Evolutionary conservation across 306 rosid genomes (phyloP).

Genomic region (Vigna radiata): DNA sequence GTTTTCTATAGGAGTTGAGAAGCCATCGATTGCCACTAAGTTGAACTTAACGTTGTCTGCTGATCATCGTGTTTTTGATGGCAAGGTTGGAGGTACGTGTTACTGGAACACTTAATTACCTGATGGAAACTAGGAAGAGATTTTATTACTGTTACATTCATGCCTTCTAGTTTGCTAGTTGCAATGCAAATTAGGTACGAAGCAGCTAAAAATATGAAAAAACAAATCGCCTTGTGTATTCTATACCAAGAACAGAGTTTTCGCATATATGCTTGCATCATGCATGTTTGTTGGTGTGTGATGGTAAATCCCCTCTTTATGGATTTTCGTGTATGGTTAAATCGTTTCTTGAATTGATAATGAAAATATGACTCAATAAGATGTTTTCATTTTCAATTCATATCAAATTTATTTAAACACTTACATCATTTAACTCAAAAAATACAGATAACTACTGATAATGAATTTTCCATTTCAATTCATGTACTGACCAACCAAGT

Average conservation of each 20-base stretch:
- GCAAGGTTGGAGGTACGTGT: constrained; percentile 90
- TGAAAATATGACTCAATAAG: neutral
- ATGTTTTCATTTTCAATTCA: too few species aligned
- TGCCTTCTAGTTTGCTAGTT: constrained; percentile 15
- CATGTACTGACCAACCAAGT: constrained; percentile 5
- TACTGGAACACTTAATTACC: constrained; percentile 34
- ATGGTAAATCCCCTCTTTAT: neutral
- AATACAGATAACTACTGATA: neutral
- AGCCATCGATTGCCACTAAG: constrained; percentile 71
- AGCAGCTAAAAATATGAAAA: constrained; percentile 17
- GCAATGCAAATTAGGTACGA: constrained; percentile 2
- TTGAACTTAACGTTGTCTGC: constrained; percentile 90
- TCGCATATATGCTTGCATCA: neutral
- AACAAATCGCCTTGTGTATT: neutral
- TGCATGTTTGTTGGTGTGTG: neutral
- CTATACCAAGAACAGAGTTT: neutral
- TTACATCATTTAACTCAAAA: neutral
- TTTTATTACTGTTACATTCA: neutral
- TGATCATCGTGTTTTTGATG: constrained; percentile 93
- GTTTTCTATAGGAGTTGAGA: constrained; percentile 77
- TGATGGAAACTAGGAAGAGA: constrained; percentile 13
- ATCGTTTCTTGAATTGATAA: neutral
- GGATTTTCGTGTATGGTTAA: constrained; percentile 2
- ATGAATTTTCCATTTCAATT: constrained; percentile 5
- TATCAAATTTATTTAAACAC: too few species aligned